phyloP scores from a whole-genome alignment of 352 stramenopile species.

The Phytopythium chamaehyphon region DNA sequence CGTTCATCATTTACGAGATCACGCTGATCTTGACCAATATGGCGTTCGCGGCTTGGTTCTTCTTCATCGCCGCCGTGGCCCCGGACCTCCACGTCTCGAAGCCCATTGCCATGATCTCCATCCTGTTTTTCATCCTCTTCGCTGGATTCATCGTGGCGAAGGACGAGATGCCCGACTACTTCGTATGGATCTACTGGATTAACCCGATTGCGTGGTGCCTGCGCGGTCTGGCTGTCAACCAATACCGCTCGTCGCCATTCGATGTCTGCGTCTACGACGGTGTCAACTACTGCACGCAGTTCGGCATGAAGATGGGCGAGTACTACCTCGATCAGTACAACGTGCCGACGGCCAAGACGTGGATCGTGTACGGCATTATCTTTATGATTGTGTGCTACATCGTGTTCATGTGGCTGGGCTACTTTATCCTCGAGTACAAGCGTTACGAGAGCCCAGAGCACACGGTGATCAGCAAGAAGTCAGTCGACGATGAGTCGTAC shows the following conservation, averaged over 20 bases:
- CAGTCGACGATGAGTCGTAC: slow-evolving; percentile 12
- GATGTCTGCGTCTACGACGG: slow-evolving; percentile 33
- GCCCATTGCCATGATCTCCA: slow-evolving; percentile 28
- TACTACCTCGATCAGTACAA: slow-evolving; percentile 36
- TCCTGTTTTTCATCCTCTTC: slow-evolving; percentile 43
- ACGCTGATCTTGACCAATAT: slow-evolving; percentile 41
- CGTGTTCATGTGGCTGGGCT: slow-evolving; percentile 42
- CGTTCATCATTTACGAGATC: slow-evolving; percentile 41
- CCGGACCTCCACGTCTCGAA: slow-evolving; percentile 24
- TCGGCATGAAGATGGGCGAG: slow-evolving; percentile 26
- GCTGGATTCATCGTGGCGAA: slow-evolving; percentile 46
- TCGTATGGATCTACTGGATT: slow-evolving; percentile 55
- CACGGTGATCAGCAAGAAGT: slow-evolving; percentile 16
- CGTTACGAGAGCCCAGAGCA: slow-evolving; percentile 28
- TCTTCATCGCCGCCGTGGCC: slow-evolving; percentile 27
- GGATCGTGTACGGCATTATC: slow-evolving; percentile 29
- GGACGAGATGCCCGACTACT: slow-evolving; percentile 33
- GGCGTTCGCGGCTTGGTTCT: slow-evolving; percentile 41
- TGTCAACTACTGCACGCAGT: slow-evolving; percentile 33
- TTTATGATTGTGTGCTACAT: slow-evolving; percentile 34
- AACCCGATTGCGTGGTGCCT: slow-evolving; percentile 45
- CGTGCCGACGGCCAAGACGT: slow-evolving; percentile 16
- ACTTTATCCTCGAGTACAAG: slow-evolving; percentile 30
- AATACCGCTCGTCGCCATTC: slow-evolving; percentile 21
- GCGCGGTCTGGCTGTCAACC: slow-evolving; percentile 26